Conservation (phyloP, 2,329 filamentous ascomycete species). For the Fusarium nisikadoi region DNA sequence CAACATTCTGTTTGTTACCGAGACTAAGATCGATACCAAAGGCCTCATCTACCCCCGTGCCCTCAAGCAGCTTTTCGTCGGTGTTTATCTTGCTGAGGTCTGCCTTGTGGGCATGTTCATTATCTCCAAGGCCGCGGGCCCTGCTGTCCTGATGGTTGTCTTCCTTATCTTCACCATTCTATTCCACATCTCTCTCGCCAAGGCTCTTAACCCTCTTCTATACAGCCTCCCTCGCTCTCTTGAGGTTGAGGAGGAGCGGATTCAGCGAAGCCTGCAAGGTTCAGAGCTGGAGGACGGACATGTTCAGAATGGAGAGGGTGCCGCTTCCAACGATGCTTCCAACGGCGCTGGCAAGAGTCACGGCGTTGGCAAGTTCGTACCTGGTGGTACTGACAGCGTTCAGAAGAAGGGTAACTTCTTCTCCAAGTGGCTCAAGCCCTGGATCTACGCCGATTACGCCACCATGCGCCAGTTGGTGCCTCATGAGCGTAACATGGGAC, state of each 20-base stretch:
- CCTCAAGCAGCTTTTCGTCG: slow-evolving; percentile 85
- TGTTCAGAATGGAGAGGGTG: slow-evolving; percentile 19
- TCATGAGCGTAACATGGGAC: slow-evolving; percentile 57
- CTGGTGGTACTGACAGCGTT: slow-evolving; percentile 35
- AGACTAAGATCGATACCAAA: slow-evolving; percentile 84
- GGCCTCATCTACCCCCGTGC: slow-evolving; percentile 89
- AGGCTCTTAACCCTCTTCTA: slow-evolving; percentile 76
- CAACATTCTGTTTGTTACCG: slow-evolving; percentile 84
- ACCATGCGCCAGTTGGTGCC: slow-evolving; percentile 78
- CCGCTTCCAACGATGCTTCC: slow-evolving; percentile 20
- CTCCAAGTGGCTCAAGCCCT: slow-evolving; percentile 76
- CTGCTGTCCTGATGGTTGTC: slow-evolving; percentile 78
- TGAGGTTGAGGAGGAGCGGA: slow-evolving; percentile 54
- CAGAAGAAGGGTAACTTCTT: slow-evolving; percentile 64
- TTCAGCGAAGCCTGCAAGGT: slow-evolving; percentile 48
- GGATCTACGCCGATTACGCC: slow-evolving; percentile 77
- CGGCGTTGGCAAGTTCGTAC: slow-evolving; percentile 36
- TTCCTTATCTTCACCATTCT: slow-evolving; percentile 81
- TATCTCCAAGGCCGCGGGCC: slow-evolving; percentile 73
- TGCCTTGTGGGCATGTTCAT: slow-evolving; percentile 86
- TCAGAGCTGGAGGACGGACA: slow-evolving; percentile 43
- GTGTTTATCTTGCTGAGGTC: slow-evolving; percentile 82
- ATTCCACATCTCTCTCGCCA: slow-evolving; percentile 78
- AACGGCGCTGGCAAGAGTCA: slow-evolving; percentile 33
- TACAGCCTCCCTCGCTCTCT: slow-evolving; percentile 75